Conservation (phyloP, 1,284 basidiomycete species). For the Porphyrellus sp. region DNA sequence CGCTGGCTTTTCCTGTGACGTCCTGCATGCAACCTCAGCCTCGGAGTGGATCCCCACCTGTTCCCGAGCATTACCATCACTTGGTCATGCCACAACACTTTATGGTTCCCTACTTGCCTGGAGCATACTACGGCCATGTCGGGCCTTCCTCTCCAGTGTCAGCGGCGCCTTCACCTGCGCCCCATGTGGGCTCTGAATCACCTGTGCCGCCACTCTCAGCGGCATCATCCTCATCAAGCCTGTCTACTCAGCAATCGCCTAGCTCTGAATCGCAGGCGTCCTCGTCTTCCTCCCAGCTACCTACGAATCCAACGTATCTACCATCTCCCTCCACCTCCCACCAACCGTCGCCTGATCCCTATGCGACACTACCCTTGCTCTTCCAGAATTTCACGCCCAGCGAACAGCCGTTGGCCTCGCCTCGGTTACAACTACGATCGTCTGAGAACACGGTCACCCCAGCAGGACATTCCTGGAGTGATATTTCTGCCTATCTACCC, state of each 20-base stretch:
- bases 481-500: not conserved
- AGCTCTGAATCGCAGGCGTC: slow-evolving; percentile 12
- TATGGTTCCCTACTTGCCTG: slow-evolving; percentile 27
- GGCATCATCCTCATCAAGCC: slow-evolving; percentile 13
- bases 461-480: slow-evolving; percentile 12
- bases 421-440: slow-evolving; percentile 4
- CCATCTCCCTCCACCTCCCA: slow-evolving; percentile 10
- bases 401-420: not conserved
- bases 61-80: slow-evolving; percentile 4
- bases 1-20: slow-evolving; percentile 3
- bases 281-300: slow-evolving; percentile 6
- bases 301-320: not conserved
- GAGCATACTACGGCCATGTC: slow-evolving; percentile 25
- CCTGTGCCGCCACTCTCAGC: not conserved
- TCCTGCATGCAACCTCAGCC: slow-evolving; percentile 1
- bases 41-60: not conserved
- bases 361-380: slow-evolving; percentile 7
- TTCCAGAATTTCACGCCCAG: not conserved
- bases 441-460: not conserved
- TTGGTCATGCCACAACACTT: slow-evolving; percentile 14
- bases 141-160: slow-evolving; percentile 46
- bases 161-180: slow-evolving; percentile 37
- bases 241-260: slow-evolving; percentile 8
- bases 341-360: slow-evolving; percentile 11
- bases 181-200: slow-evolving; percentile 16